Base-by-base conservation (phyloP, 2,329 filamentous ascomycete genomes). In the Stachybotrys chartarum region DNA sequence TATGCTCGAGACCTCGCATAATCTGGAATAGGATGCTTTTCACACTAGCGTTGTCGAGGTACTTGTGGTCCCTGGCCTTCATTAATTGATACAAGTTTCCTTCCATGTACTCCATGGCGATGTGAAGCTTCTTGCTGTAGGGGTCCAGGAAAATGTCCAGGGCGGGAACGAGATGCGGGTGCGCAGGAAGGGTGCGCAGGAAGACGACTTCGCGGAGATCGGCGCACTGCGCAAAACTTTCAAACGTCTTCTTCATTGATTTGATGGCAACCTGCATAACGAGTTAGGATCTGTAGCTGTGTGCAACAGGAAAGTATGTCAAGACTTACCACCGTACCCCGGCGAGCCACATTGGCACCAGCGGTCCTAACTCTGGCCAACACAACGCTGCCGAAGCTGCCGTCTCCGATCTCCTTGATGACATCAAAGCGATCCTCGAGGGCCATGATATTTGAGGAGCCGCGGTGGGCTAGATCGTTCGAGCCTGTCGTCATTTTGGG, bases 201-300 rank as follows among this genome's bases (percentile, higher is more conserved):
- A 99, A 99, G 69, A 99, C 94, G 61, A 99, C 94, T 72, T 99
- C 94, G 59, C 94, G 87, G 54, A 99, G 83, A 72, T 99, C 94
- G 60, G 97, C 76, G 71, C 94, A 99, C 53, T 91, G 88, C 16
- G 83, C 77, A 68, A 97, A 91, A 1, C 90, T 96, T 64, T 97
- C 92, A 66, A 97, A 99, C 0, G 88, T 92, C 83, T 99, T 99
- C 81, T 99, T 99, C 94, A 99, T 99, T 6, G 94, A 97, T 76
- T 99, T 99, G 76, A 99, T 97, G 48, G 94, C 94, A 66, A 99
- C 89, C 94, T 97, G 55, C 47, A 56, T 54, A 55, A 55, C 46
- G 50, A 55, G 59, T 64, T 59, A 63, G 53, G 49, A 49, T 35
- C 45, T 47, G 42, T 32, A 53, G 39, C 30, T 51, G 50, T 52